Evolutionary conservation across 352 stramenopile species (phyloP), one percentile per base, ranked within the genome.

Genomic region (Globisporangium cylindrosporum): DNA sequence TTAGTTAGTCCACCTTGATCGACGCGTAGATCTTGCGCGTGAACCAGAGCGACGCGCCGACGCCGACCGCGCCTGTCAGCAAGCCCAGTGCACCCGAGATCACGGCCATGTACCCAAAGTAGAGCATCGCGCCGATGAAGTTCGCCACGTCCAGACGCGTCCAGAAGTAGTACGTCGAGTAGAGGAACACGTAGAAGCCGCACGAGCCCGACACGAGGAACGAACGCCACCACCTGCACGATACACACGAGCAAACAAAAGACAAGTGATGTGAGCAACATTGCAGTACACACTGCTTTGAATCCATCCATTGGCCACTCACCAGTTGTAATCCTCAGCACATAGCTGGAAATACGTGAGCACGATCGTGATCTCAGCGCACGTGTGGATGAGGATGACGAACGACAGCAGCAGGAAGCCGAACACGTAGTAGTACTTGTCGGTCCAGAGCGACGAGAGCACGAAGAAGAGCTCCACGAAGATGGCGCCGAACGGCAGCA

Each of bases 381-480:
- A 99, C 27, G 97, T 99, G 64, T 99, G 90, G 62, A 99, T 79
- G 46, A 99, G 84, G 72, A 99, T 99, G 57, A 99, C 68, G 73
- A 99, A 99, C 54, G 99, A 98, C 41, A 99, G 77, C 67, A 99
- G 80, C 24, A 99, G 86, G 83, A 99, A 99, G 63, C 97, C 97
- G 82, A 99, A 99, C 10, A 99, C 94, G 84, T 99, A 99, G 89
- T 99, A 99, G 79, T 99, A 99, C 77, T 98, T 98, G 88, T 98
- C 93, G 72, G 98, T 98, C 98, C 98, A 99, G 73, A 99, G 81
- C 56, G 90, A 97, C 20, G 94, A 97, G 29, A 99, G 81, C 72
- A 99, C 99, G 78, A 99, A 99, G 86, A 99, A 99, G 27, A 99
- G 89, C 84, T 99, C 98, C 34, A 99, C 97, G 78, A 99, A 99